Conservation (phyloP, 2,329 filamentous ascomycete species). For the Cercospora beticola region DNA sequence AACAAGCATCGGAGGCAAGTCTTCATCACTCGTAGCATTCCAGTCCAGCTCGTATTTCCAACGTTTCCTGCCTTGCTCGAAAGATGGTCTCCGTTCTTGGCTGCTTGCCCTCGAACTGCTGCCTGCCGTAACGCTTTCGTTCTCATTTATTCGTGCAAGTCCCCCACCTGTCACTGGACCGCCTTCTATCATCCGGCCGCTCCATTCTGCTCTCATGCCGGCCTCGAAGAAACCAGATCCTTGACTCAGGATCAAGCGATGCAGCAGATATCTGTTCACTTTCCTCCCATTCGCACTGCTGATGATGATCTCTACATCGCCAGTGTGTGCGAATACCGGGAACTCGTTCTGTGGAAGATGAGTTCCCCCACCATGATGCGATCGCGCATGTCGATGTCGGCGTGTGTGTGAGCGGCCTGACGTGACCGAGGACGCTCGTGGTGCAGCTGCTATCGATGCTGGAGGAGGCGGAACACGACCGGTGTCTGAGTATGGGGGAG, state of each 20-base stretch:
- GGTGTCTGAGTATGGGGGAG: constrained; percentile 27
- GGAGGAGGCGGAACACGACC: constrained; percentile 18
- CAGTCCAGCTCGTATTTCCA: constrained; percentile 90
- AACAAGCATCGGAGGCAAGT: constrained; percentile 77
- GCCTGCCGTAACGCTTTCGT: constrained; percentile 31
- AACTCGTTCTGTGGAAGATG: constrained; percentile 84
- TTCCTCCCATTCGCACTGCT: constrained; percentile 59
- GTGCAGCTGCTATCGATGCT: constrained; percentile 5
- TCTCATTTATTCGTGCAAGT: constrained; percentile 31
- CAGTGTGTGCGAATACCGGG: constrained; percentile 82
- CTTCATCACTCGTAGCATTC: constrained; percentile 64
- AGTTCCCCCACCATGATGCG: constrained; percentile 68
- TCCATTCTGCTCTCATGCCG: constrained; percentile 43
- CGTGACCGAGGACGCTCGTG: constrained; percentile 52
- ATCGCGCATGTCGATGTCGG: constrained; percentile 75
- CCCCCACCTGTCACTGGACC: constrained; percentile 13
- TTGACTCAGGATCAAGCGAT: constrained; percentile 81
- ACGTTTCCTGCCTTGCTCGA: constrained; percentile 53
- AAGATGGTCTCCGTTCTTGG: constrained; percentile 37
- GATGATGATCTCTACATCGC: constrained; percentile 88
- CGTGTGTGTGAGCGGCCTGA: constrained; percentile 58
- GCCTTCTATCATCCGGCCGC: constrained; percentile 24
- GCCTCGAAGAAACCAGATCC: constrained; percentile 94
- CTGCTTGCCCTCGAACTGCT: constrained; percentile 42
- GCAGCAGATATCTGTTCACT: constrained; percentile 82